These are phyloP conservation scores for Geopyxis carbonaria DNA, from an alignment of 495 filamentous ascomycete genomes.

Conservation along the genomic window DNA sequence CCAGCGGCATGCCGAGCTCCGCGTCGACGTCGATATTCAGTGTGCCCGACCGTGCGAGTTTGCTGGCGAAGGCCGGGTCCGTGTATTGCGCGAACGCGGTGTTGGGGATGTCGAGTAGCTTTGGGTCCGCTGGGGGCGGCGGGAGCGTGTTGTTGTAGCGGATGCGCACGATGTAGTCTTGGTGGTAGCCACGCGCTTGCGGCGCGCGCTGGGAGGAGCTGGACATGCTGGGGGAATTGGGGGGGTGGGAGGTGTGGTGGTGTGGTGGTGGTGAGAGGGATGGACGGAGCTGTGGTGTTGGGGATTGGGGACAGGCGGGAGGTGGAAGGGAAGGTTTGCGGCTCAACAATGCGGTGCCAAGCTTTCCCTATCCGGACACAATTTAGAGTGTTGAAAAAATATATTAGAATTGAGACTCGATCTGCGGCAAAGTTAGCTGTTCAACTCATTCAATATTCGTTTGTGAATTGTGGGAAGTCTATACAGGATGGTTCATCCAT, in stretches of 20 bases:
- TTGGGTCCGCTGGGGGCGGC: slow-evolving; percentile 80
- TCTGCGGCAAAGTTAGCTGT: too few relatives aligned
- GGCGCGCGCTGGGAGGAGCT: background rate
- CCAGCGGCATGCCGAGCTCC: slow-evolving; percentile 92
- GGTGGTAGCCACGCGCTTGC: slow-evolving; percentile 34
- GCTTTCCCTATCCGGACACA: too few relatives aligned
- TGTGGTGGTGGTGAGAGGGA: too few relatives aligned
- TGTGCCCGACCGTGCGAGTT: slow-evolving; percentile 76
- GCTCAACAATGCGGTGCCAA: too few relatives aligned
- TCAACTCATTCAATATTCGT: too few relatives aligned
- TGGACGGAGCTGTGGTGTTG: background rate
- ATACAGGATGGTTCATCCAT: too few relatives aligned
- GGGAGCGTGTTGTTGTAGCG: slow-evolving; percentile 90
- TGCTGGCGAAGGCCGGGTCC: slow-evolving; percentile 68
- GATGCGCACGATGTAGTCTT: slow-evolving; percentile 91
- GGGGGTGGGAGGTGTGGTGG: too few relatives aligned
- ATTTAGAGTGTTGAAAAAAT: too few relatives aligned
- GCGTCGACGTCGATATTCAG: slow-evolving; percentile 93
- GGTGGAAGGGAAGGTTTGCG: too few relatives aligned
- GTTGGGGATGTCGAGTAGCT: slow-evolving; percentile 90
- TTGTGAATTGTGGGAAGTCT: too few relatives aligned
- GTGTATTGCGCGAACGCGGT: slow-evolving; percentile 79
- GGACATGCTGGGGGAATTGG: background rate
- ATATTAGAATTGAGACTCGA: too few relatives aligned
- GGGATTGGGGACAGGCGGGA: background rate